Percentiles rank a stretch among this genome's conserved stretches.
phyloP scores from a whole-genome alignment of 208 protist genomes.

The Crithidia fasciculata region DNA sequence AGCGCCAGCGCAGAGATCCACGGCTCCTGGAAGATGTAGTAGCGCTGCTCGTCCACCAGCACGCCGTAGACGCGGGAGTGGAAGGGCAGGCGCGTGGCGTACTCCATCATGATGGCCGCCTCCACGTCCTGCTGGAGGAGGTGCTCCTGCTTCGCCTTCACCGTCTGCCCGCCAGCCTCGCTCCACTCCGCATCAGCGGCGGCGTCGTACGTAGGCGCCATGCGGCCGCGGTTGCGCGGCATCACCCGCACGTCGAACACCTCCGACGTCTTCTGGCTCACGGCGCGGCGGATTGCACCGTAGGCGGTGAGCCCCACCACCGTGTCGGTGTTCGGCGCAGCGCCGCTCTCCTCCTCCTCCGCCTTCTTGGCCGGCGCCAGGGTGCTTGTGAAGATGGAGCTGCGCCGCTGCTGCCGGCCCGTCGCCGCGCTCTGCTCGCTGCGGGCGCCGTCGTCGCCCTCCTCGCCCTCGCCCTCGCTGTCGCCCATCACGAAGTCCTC shows the following conservation, averaged over 20 bases:
- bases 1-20: conserved; percentile 77
- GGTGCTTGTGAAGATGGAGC: conserved; percentile 71
- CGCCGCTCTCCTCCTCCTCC: conserved; percentile 10
- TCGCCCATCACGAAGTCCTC: conserved; percentile 72
- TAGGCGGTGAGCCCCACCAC: conserved; percentile 67
- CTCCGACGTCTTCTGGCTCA: conserved; percentile 68
- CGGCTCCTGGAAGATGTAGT: conserved; percentile 85
- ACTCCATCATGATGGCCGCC: conserved; percentile 82
- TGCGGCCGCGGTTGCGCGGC: conserved; percentile 58
- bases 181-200: conserved; percentile 6
- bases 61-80: conserved; percentile 75
- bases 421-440: conserved; percentile 24
- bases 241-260: conserved; percentile 86
- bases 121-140: conserved; percentile 69
- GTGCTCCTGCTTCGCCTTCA: conserved; percentile 48
- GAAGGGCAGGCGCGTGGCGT: conserved; percentile 75
- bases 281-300: conserved; percentile 71
- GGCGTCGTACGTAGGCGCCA: conserved; percentile 42
- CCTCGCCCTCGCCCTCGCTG: conserved; percentile 13
- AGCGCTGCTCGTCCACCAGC: conserved; percentile 74
- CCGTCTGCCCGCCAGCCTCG: conserved; percentile 20
- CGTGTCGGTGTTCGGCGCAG: conserved; percentile 32
- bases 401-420: conserved; percentile 36
- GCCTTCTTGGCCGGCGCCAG: conserved; percentile 20
- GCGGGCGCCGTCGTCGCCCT: conserved; percentile 12